Conservation (phyloP, 1,139 yeast species). For the Magnusiomyces ingens region DNA sequence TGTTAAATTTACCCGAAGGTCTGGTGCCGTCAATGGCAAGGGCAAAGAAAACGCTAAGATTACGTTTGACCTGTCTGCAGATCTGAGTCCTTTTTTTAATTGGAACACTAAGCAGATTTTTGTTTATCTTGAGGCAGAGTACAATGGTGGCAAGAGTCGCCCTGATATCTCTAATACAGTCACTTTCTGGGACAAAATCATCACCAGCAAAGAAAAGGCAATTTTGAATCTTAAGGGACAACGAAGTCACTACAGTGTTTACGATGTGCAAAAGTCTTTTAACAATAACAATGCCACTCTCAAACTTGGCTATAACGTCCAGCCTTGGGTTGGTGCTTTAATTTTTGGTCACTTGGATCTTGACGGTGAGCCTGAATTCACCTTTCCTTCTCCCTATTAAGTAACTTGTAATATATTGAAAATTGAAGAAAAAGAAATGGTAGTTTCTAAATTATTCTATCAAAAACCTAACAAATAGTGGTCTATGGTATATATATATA, state of each 20-base stretch:
- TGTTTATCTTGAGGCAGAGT: slow-evolving; percentile 83
- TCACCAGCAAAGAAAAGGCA: slow-evolving; percentile 54
- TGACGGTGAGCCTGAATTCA: slow-evolving; percentile 23
- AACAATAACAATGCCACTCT: slow-evolving; percentile 62
- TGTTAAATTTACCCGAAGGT: slow-evolving; percentile 58
- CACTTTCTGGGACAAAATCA: slow-evolving; percentile 87
- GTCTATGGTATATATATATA: too few species aligned
- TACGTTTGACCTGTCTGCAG: slow-evolving; percentile 62
- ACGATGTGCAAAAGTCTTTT: slow-evolving; percentile 73
- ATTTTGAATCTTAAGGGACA: slow-evolving; percentile 44
- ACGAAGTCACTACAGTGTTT: slow-evolving; percentile 73
- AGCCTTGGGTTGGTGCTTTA: slow-evolving; percentile 83
- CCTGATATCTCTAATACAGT: slow-evolving; percentile 46
- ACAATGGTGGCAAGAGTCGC: slow-evolving; percentile 46
- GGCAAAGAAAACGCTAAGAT: slow-evolving; percentile 77
- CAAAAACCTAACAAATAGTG: too few species aligned
- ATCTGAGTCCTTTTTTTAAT: slow-evolving; percentile 70
- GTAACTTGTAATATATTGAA: too few species aligned
- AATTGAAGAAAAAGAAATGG: too few species aligned
- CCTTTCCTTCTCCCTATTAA: slow-evolving; percentile 5
- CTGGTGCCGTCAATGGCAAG: slow-evolving; percentile 61
- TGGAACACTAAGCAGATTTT: slow-evolving; percentile 97
- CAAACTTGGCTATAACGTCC: slow-evolving; percentile 82
- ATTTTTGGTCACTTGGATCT: slow-evolving; percentile 57
- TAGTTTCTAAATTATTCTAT: too few species aligned